A percentile compares a stretch with the other conserved stretches of the same genome.
Evolutionary conservation across 805 yeast genomes (phyloP).

Genomic region (Hemisphaericaspora nanyangensis): DNA sequence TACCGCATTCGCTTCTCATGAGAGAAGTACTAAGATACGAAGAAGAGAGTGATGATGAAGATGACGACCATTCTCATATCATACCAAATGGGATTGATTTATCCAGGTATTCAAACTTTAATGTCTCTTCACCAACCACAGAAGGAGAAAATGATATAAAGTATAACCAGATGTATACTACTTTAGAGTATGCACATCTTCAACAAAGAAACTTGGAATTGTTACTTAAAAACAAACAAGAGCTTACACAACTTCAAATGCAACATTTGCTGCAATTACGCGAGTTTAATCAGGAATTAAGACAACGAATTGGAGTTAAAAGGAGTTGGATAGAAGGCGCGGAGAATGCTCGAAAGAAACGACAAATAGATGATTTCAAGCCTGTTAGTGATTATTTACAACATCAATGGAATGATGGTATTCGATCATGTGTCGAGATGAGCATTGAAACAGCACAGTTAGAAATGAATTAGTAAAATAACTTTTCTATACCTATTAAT

Average conservation of each 20-base stretch:
- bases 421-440: slow-evolving; percentile 35
- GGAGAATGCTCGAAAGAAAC: slow-evolving; percentile 36
- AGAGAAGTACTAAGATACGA: slow-evolving; percentile 25
- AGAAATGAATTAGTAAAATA: slow-evolving; percentile 13
- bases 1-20: slow-evolving; percentile 4
- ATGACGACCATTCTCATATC: slow-evolving; percentile 12
- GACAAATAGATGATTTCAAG: slow-evolving; percentile 39
- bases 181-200: slow-evolving; percentile 37
- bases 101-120: slow-evolving; percentile 23
- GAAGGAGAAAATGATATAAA: background rate
- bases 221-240: slow-evolving; percentile 26
- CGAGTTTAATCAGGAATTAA: slow-evolving; percentile 18
- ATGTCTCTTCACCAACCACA: slow-evolving; percentile 4
- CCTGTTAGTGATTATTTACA: slow-evolving; percentile 43
- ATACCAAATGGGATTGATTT: slow-evolving; percentile 30
- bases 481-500: slow-evolving; percentile 2
- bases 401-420: slow-evolving; percentile 49
- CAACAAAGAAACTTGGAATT: slow-evolving; percentile 40
- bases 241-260: slow-evolving; percentile 37
- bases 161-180: slow-evolving; percentile 24
- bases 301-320: slow-evolving; percentile 29
- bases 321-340: slow-evolving; percentile 41
- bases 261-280: slow-evolving; percentile 22
- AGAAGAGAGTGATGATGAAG: slow-evolving; percentile 19
- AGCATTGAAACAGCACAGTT: slow-evolving; percentile 23